Evolutionary conservation across 768 basidiomycete species (phyloP).

Genomic region (Suillus spraguei): DNA sequence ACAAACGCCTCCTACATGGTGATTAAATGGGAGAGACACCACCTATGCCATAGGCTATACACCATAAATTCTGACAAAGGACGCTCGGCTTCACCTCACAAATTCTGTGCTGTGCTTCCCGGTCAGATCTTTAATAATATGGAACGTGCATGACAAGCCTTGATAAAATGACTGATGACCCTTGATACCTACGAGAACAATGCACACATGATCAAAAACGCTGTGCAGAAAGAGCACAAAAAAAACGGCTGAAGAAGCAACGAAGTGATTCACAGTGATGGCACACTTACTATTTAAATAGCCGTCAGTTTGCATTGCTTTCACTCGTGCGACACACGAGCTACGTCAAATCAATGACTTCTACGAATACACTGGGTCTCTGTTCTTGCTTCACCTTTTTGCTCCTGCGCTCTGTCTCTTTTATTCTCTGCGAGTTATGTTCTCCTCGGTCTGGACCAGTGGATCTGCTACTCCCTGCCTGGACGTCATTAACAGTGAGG

Average conservation of each 20-base stretch:
- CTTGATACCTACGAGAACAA: constrained; percentile 1
- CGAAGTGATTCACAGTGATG: neutral
- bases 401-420: constrained; percentile 13
- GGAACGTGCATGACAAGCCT: constrained; percentile 1
- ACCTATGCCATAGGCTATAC: constrained; percentile 4
- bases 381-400: constrained; percentile 33
- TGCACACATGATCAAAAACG: neutral
- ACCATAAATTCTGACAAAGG: neutral
- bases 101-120: neutral
- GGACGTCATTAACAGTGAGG: constrained; percentile 20
- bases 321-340: neutral
- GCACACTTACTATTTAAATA: neutral
- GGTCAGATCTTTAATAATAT: neutral
- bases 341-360: constrained; percentile 34
- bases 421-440: neutral
- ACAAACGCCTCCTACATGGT: neutral
- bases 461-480: constrained; percentile 17
- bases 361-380: constrained; percentile 16
- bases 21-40: no score
- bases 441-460: constrained; percentile 12
- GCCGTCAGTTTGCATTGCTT: neutral
- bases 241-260: neutral
- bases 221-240: neutral
- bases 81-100: neutral
- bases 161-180: neutral